Percentiles rank a stretch among this genome's conserved stretches.
Evolutionary conservation across 192 early-diverging fungal genomes (phyloP).

Genomic region (Coemansia sp.): DNA sequence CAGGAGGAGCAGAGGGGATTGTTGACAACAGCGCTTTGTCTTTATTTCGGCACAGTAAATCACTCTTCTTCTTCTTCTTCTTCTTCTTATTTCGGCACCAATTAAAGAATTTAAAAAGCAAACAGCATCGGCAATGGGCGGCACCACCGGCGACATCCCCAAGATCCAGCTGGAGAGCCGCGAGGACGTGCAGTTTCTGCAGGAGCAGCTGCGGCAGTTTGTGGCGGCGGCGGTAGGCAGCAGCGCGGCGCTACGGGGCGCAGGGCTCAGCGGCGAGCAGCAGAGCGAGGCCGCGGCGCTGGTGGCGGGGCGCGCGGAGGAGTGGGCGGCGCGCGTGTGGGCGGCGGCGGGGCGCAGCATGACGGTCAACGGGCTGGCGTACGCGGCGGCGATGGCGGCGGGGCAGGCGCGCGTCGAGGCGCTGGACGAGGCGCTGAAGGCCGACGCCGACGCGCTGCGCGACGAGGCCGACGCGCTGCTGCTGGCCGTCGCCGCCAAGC

Average conservation of each 20-base stretch:
- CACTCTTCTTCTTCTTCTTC: neutral
- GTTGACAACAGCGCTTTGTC: too few species aligned
- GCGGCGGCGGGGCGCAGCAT: constrained; percentile 32
- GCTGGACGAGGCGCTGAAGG: constrained; percentile 31
- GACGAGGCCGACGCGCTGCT: constrained; percentile 36
- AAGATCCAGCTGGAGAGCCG: constrained; percentile 51
- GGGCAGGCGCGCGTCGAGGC: constrained; percentile 36
- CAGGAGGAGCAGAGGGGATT: too few species aligned
- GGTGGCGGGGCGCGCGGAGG: constrained; percentile 7
- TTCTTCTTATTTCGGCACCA: neutral
- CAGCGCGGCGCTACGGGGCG: constrained; percentile 34
- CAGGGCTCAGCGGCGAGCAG: constrained; percentile 22
- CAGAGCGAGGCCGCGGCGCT: constrained; percentile 20
- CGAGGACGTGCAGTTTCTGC: constrained; percentile 42
- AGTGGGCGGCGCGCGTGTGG: constrained; percentile 40
- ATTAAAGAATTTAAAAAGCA: neutral
- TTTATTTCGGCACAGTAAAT: too few species aligned
- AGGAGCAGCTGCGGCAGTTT: constrained; percentile 28
- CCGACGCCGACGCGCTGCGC: constrained; percentile 30
- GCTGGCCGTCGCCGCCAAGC: constrained; percentile 24
- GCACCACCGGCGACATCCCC: constrained; percentile 28
- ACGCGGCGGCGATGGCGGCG: constrained; percentile 27
- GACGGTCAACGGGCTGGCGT: constrained; percentile 42
- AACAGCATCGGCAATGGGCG: neutral
- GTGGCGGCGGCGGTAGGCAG: constrained; percentile 12